Evolutionary conservation across 164 flowering plant species (phyloP), one percentile per base, ranked within the genome.

Genomic region (Vitis amurensis): DNA sequence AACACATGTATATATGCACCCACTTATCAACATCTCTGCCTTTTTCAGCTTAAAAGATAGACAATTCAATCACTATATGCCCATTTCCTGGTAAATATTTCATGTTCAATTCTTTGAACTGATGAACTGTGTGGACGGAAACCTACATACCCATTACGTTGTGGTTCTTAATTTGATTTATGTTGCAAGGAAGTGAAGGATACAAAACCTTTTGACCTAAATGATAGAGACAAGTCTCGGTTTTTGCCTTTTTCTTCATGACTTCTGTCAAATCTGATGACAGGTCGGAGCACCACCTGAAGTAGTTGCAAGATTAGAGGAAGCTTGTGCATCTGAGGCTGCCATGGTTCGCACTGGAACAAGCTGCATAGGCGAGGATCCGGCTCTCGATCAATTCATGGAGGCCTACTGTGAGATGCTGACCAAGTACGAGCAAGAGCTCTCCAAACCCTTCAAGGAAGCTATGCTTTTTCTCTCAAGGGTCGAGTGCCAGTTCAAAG

Each of bases 391-490:
- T 79, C 99, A 95, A 76, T 95, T 95, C 84, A 95, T 95, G 99
- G 99, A 95, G 61, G 98, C 99, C 0, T 95, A 95, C 80, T 95
- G 94, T 72, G 99, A 95, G 81, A 93, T 93, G 99, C 86, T 95
- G 50, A 80, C 76, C 10, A 95, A 93, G 76, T 95, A 95, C 56
- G 92, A 88, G 75, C 92, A 93, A 78, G 99, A 93, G 71, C 91
- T 95, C 63, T 82, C 93, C 1, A 93, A 92, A 71, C 98, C 99
- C 57, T 86, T 91, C 67, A 88, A 91, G 59, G 98, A 95, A 78
- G 98, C 97, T 78, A 93, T 92, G 97, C 74, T 84, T 50, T 93
- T 96, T 68, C 85, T 96, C 27, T 85, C 88, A 11, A 85, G 83
- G 70, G 81, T 96, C 15, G 98, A 96, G 79, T 82, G 73, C 69